Base-by-base conservation (phyloP, 2,329 filamentous ascomycete genomes). In the Huntiella abstrusa region DNA sequence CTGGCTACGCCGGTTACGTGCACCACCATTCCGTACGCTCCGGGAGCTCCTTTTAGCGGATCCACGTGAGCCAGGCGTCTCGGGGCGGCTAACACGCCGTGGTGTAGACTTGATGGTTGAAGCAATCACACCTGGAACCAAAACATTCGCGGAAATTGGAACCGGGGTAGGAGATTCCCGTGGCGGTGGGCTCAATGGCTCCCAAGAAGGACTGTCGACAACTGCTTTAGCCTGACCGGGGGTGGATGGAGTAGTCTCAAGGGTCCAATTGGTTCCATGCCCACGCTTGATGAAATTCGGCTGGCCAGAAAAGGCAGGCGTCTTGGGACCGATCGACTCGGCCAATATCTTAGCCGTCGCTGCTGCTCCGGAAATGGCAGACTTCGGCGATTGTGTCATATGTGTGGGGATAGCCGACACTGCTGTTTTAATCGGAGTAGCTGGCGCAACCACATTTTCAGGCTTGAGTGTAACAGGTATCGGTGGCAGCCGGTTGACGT, bases 191-290 rank as follows among this genome's bases (percentile, higher is more conserved):
- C 45, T 47, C 3, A 77, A 61, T 0, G 73, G 73, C 52, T 80
- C 75, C 48, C 63, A 68, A 3, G 66, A 64, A 2, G 75, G 75
- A 49, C 71, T 72, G 33, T 65, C 63, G 12, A 64, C 57, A 41
- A 67, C 64, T 13, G 49, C 53, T 19, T 53, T 50, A 8, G 58
- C 52, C 7, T 60, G 62, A 13, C 59, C 57, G 2, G 75, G 75
- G 1, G 75, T 80, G 4, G 73, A 73, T 3, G 72, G 70, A 1
- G 72, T 75, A 5, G 71, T 67, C 4, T 63, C 65, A 12, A 69
- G 62, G 2, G 65, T 70, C 75, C 75, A 80, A 54, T 69, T 71
- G 0, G 75, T 80, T 39, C 71, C 73, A 49, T 60, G 57, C 35
- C 62, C 59, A 48, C 59, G 55, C 42, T 60, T 51, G 37, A 61